These are phyloP conservation scores for Oryza glaberrima DNA, from an alignment of 176 grass and related monocot genomes.

Conservation along the genomic window DNA sequence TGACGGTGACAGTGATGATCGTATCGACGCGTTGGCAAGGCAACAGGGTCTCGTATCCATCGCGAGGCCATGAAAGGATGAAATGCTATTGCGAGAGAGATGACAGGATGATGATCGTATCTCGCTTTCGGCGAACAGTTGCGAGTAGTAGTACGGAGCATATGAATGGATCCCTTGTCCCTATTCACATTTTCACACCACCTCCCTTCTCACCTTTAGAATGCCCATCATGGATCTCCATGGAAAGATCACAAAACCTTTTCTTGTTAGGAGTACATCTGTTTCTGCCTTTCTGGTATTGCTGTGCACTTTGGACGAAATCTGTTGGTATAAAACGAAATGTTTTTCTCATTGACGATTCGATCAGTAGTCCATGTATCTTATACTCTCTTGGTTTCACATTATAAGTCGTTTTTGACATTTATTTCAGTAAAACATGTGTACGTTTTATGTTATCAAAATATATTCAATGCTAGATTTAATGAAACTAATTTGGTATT, in stretches of 20 bases:
- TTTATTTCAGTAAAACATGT: too few relatives aligned
- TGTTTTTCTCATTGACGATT: not conserved
- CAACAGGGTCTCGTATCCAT: too few relatives aligned
- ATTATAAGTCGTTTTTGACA: too few relatives aligned
- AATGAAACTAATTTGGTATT: too few relatives aligned
- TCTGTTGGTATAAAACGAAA: not conserved
- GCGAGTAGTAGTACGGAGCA: too few relatives aligned
- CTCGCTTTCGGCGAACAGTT: not conserved
- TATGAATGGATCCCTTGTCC: too few relatives aligned
- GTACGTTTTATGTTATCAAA: too few relatives aligned
- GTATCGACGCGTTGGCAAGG: not conserved
- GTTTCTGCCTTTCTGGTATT: not conserved
- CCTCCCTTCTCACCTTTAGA: too few relatives aligned
- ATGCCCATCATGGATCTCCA: too few relatives aligned
- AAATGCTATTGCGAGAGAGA: not conserved
- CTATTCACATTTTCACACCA: too few relatives aligned
- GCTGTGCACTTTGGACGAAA: not conserved
- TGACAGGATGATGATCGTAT: not conserved
- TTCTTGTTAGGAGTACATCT: not conserved
- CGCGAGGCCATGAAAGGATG: not conserved
- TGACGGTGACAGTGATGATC: not conserved
- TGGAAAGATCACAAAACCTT: not conserved
- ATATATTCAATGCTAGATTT: too few relatives aligned
- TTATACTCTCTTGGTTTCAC: too few relatives aligned
- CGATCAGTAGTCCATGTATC: not conserved